Evolutionary conservation across 1,284 basidiomycete genomes (phyloP).

Genomic region (Leccinum fallax): DNA sequence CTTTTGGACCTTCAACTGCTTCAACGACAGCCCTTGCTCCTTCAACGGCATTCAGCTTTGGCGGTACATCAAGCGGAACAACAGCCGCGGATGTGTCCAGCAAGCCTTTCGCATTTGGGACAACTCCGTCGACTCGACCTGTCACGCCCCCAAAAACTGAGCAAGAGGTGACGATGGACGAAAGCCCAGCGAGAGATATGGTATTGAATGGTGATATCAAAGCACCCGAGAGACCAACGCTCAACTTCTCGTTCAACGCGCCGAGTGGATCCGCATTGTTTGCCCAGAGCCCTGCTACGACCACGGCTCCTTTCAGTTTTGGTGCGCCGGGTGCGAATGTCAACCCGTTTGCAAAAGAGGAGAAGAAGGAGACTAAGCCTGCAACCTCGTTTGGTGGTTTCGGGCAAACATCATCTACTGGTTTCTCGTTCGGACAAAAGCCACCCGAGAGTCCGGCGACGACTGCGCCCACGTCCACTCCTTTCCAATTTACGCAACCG

Average conservation of each 20-base stretch:
- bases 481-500: slow-evolving; percentile 49
- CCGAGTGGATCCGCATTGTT: slow-evolving; percentile 43
- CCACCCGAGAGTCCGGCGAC: slow-evolving; percentile 38
- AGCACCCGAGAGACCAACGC: slow-evolving; percentile 39
- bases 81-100: slow-evolving; percentile 32
- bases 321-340: slow-evolving; percentile 16
- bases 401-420: slow-evolving; percentile 29
- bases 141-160: slow-evolving; percentile 59
- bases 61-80: slow-evolving; percentile 27
- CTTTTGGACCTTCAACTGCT: slow-evolving; percentile 34
- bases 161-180: slow-evolving; percentile 68
- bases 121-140: slow-evolving; percentile 36
- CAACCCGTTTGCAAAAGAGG: slow-evolving; percentile 39
- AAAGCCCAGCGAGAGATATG: slow-evolving; percentile 63
- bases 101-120: slow-evolving; percentile 38
- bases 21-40: slow-evolving; percentile 27
- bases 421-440: slow-evolving; percentile 40
- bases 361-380: slow-evolving; percentile 35
- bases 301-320: slow-evolving; percentile 36
- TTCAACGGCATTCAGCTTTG: slow-evolving; percentile 36
- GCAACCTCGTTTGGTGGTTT: slow-evolving; percentile 33
- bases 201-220: slow-evolving; percentile 38
- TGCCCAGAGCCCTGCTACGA: slow-evolving; percentile 36
- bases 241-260: slow-evolving; percentile 48
- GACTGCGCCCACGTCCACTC: slow-evolving; percentile 38